A percentile compares a stretch with the other conserved stretches of the same genome.
Conservation (phyloP, 2,329 filamentous ascomycete species). For the Alternaria solani region DNA sequence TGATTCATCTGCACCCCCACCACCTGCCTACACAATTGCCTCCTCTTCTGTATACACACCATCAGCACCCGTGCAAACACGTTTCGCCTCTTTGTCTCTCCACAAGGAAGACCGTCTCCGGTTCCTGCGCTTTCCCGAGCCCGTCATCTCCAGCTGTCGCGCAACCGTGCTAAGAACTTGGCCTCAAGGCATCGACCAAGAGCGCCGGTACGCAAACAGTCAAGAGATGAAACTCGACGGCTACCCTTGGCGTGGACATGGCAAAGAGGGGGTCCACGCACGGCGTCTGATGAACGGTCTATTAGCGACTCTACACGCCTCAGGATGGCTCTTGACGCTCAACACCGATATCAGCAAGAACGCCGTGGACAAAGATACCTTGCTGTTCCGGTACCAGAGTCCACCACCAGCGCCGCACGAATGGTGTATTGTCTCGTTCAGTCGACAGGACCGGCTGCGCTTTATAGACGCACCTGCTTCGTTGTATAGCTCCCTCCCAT, state of each 20-base stretch:
- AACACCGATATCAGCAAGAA: constrained; percentile 50
- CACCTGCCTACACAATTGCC: constrained; percentile 16
- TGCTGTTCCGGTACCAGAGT: constrained; percentile 51
- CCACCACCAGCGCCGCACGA: constrained; percentile 46
- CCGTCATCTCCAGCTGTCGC: constrained; percentile 39
- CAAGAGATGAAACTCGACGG: constrained; percentile 51
- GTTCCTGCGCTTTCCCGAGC: constrained; percentile 47
- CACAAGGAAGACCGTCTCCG: constrained; percentile 40
- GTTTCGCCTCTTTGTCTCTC: constrained; percentile 35
- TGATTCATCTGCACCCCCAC: constrained; percentile 11
- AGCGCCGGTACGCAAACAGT: constrained; percentile 43
- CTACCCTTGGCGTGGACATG: constrained; percentile 46
- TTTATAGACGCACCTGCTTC: constrained; percentile 42
- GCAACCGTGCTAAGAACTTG: constrained; percentile 33
- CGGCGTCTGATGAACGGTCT: constrained; percentile 45
- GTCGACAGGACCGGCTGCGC: constrained; percentile 33
- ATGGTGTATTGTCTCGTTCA: constrained; percentile 52
- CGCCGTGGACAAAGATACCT: constrained; percentile 35
- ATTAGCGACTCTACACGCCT: constrained; percentile 28
- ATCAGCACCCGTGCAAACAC: constrained; percentile 24
- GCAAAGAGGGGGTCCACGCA: constrained; percentile 38
- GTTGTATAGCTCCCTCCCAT: constrained; percentile 16
- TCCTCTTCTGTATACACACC: constrained; percentile 18
- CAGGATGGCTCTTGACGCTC: constrained; percentile 51
- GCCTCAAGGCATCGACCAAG: constrained; percentile 42